Percentiles rank a stretch among this genome's conserved stretches.
These are phyloP conservation scores for Neonectria punicea DNA, from an alignment of 2,329 filamentous ascomycete species.

Conservation along the genomic window DNA sequence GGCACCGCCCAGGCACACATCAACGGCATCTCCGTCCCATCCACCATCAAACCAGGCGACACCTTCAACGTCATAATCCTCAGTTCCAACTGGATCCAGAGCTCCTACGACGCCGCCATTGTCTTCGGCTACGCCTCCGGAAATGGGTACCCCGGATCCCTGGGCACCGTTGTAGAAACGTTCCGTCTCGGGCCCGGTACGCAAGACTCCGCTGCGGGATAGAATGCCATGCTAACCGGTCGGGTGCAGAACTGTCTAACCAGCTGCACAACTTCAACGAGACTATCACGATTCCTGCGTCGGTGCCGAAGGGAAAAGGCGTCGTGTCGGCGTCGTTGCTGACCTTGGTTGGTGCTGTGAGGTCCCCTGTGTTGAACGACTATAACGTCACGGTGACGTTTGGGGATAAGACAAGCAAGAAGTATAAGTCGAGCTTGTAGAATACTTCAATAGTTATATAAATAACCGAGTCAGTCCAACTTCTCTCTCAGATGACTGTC, in stretches of 20 bases:
- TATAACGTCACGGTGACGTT: slow-evolving; percentile 44
- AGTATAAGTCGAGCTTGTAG: slow-evolving; percentile 30
- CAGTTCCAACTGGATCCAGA: slow-evolving; percentile 56
- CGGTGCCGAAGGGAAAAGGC: slow-evolving; percentile 32
- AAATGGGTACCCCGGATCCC: slow-evolving; percentile 38
- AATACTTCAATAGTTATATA: neutral
- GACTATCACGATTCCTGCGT: slow-evolving; percentile 40
- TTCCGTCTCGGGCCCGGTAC: slow-evolving; percentile 52
- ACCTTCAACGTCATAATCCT: slow-evolving; percentile 52
- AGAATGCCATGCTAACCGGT: slow-evolving; percentile 14
- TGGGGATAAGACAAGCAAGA: slow-evolving; percentile 38
- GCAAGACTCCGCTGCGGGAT: neutral
- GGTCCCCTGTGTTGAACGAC: slow-evolving; percentile 30
- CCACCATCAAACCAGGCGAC: slow-evolving; percentile 51
- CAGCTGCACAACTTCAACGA: slow-evolving; percentile 39
- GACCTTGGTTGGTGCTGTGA: slow-evolving; percentile 42
- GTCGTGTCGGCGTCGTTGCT: slow-evolving; percentile 42
- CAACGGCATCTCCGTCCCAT: slow-evolving; percentile 54
- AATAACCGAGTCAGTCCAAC: neutral
- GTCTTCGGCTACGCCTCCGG: slow-evolving; percentile 52
- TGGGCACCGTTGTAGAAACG: slow-evolving; percentile 46
- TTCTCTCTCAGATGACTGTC: neutral
- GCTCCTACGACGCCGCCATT: slow-evolving; percentile 56
- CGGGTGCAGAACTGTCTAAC: slow-evolving; percentile 39
- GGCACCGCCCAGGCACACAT: slow-evolving; percentile 52